Conservation (phyloP, 768 basidiomycete genomes). For the Tricholomella constricta region DNA sequence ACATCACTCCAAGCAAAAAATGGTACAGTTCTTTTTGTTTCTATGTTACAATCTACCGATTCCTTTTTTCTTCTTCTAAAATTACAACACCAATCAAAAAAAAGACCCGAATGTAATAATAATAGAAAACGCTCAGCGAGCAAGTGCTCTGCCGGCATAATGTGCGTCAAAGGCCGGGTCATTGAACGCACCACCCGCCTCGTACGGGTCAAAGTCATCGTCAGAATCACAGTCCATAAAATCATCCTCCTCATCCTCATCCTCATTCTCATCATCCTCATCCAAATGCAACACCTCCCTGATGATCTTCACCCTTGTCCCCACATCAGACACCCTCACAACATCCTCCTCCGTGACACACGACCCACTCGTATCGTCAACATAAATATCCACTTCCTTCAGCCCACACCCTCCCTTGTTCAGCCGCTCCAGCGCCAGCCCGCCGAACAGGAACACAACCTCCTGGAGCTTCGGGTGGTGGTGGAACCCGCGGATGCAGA, state of each 20-base stretch:
- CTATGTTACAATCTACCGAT: background rate
- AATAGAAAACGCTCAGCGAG: conserved; percentile 8
- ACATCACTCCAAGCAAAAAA: background rate
- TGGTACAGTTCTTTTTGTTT: background rate
- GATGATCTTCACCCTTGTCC: conserved; percentile 25
- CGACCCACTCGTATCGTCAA: conserved; percentile 22
- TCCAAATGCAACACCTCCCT: conserved; percentile 15
- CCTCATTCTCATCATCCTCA: conserved; percentile 7
- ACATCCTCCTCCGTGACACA: conserved; percentile 13
- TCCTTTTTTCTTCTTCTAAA: background rate
- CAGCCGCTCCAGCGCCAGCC: conserved; percentile 27
- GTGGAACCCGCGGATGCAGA: conserved; percentile 32
- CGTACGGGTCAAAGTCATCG: conserved; percentile 18
- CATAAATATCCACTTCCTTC: conserved; percentile 33
- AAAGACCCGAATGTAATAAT: conserved; percentile 4
- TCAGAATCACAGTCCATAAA: conserved; percentile 18
- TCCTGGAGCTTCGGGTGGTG: conserved; percentile 24
- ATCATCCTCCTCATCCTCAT: conserved; percentile 22
- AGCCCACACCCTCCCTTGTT: conserved; percentile 23
- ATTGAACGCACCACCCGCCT: conserved; percentile 29
- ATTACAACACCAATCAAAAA: background rate
- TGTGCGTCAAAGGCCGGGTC: conserved; percentile 31
- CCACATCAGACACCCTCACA: conserved; percentile 7
- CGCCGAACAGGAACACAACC: conserved; percentile 27
- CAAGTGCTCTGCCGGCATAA: conserved; percentile 16